Base-by-base conservation (phyloP, 2,329 filamentous ascomycete species). In the Didymellaceae sp. region DNA sequence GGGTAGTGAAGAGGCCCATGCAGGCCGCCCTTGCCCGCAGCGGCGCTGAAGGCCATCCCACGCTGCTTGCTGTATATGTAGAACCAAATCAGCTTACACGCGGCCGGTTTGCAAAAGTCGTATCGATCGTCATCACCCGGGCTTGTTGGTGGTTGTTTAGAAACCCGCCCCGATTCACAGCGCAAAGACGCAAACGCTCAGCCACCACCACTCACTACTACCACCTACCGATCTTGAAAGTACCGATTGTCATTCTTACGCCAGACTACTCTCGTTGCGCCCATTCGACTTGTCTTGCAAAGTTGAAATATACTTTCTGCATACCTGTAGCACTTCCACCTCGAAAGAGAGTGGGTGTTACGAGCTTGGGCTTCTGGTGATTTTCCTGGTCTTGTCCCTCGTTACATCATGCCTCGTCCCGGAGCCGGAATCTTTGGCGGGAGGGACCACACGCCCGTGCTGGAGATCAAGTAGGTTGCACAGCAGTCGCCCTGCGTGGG, bases 391-490 rank as follows among this genome's bases (percentile, higher is more conserved):
- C 45, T 20, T 49, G 45, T 59, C 50, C 32, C 40, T 59, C 54
- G 57, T 61, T 42, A 52, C 48, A 52, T 46, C 42, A 52, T 74
- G 71, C 70, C 70, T 56, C 65, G 60, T 45, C 55, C 67, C 37
- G 61, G 65, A 49, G 61, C 59, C 39, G 67, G 63, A 42, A 67
- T 72, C 26, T 74, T 74, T 65, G 70, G 70, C 59, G 48, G 48
- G 43, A 61, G 65, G 34, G 66, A 59, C 47, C 52, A 61, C 28
- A 62, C 66, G 49, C 68, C 71, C 28, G 60, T 64, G 39, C 61
- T 74, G 46, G 77, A 80, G 61, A 78, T 80, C 58, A 71, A 76
- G 74, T 75, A 70, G 41, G 71, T 61, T 25, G 25, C 20, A 49
- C 18, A 44, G 43, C 28, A 21, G 35, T 16, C 37, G 50, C 38